Base-by-base conservation (phyloP, 2,329 filamentous ascomycete species). In the Xylaria sp. region DNA sequence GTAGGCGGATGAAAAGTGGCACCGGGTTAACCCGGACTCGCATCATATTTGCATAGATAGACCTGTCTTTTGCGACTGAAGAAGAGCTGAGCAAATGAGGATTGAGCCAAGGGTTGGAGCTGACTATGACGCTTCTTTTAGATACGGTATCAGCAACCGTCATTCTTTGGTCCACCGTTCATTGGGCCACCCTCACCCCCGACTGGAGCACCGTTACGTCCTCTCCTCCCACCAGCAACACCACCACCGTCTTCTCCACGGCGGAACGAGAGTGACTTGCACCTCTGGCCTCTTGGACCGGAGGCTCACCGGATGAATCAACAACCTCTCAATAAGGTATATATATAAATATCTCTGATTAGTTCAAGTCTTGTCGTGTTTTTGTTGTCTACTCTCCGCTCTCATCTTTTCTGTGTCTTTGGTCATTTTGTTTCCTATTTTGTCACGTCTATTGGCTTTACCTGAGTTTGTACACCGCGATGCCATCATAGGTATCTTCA, bases 271-370 rank as follows among this genome's bases (percentile, higher is more conserved):
- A 67, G 63, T 62, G 67, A 72, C 75, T 75, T 75, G 77, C 76
- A 74, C 78, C 79, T 77, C 79, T 81, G 65, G 70, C 65, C 77
- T 75, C 71, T 72, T 65, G 74, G 78, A 74, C 76, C 75, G 76
- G 79, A 81, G 77, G 76, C 76, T 76, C 76, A 74, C 77, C 81
- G 78, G 76, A 84, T 84, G 82, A 83, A 82, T 82, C 79, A 80
- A 79, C 81, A 80, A 80, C 78, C 79, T 79, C 80, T 83, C 65
- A 75, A 71, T 71, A 83, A 83, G 81, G 81, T 83, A 82, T 74
- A 70, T 82, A 80, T 74, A 59, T 58, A 80, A 74, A 59, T 58
- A 66, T 48, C 66, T 57, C 33, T 17, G 17, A 46, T 44, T 48
- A 13, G 17, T 48, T 36, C 23, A 15, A 59, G 2, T 38, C 15